Percentiles rank a stretch among this genome's conserved stretches.
These are phyloP conservation scores for Arachnopeziza araneosa DNA, from an alignment of 2,329 filamentous ascomycete genomes.

Conservation along the genomic window DNA sequence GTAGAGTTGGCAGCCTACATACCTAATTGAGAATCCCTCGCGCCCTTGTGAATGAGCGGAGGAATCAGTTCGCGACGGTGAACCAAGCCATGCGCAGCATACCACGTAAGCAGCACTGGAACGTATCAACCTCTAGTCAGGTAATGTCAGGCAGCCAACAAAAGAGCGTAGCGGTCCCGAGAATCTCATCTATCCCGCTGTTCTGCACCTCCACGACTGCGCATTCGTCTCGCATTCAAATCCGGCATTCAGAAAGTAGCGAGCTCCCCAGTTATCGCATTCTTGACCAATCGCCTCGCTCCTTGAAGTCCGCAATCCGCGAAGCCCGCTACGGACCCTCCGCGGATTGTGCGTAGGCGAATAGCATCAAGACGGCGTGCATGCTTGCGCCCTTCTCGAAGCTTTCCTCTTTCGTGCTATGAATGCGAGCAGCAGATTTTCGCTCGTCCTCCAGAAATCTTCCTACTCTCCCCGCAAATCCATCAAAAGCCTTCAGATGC, in stretches of 20 bases:
- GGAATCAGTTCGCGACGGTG: not conserved
- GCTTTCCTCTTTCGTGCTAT: not conserved
- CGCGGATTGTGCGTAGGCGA: not conserved
- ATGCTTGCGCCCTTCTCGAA: not conserved
- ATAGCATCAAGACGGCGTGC: not conserved
- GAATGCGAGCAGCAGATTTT: not conserved
- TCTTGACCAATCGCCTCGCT: not conserved
- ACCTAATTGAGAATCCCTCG: not conserved
- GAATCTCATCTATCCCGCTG: not conserved
- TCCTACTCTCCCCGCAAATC: not conserved
- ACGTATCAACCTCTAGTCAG: not conserved
- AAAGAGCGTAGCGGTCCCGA: not conserved
- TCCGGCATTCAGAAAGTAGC: not conserved
- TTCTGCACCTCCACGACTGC: not conserved
- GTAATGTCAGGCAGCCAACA: not conserved
- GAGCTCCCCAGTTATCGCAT: not conserved
- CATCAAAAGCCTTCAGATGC: not conserved
- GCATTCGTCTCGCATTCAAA: not conserved
- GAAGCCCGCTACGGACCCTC: not conserved
- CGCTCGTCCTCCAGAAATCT: not conserved
- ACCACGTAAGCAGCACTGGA: not conserved
- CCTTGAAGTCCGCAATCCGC: not conserved
- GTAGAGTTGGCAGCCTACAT: not conserved
- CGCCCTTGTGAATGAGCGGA: not conserved
- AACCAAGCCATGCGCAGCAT: not conserved